phyloP scores from a whole-genome alignment of 331 rosid genomes.

The Acacia pycnantha region DNA sequence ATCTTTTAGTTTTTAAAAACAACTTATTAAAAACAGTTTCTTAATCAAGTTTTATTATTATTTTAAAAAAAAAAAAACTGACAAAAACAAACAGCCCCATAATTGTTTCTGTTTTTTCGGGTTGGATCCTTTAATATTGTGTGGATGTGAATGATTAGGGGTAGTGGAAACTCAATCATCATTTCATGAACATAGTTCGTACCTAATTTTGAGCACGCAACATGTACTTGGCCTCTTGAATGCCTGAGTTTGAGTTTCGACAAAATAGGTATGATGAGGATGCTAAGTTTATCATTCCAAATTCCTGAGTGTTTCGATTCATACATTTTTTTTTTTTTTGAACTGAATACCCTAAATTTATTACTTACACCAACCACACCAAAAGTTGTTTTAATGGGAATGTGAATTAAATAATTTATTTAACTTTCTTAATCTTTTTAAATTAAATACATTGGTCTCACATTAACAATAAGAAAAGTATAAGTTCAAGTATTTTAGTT shows the following conservation, averaged over 20 bases:
- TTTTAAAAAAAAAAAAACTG: too few relatives aligned
- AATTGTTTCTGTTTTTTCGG: neutral
- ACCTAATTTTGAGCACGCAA: neutral
- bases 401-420: too few relatives aligned
- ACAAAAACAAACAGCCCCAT: too few relatives aligned
- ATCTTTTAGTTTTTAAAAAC: too few relatives aligned
- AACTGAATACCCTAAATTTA: neutral
- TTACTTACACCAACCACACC: neutral
- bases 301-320: neutral
- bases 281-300: neutral
- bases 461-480: too few relatives aligned
- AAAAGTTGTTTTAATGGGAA: neutral
- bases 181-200: neutral
- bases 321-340: neutral
- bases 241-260: neutral
- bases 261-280: neutral
- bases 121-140: neutral
- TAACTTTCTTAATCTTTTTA: too few relatives aligned
- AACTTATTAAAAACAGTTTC: too few relatives aligned
- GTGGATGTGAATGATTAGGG: neutral
- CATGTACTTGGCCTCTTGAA: neutral
- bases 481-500: too few relatives aligned
- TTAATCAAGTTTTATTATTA: too few relatives aligned
- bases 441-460: too few relatives aligned
- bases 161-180: neutral